Base-by-base conservation (phyloP, 208 protist genomes). In the Vickermania ingenoplastis region DNA sequence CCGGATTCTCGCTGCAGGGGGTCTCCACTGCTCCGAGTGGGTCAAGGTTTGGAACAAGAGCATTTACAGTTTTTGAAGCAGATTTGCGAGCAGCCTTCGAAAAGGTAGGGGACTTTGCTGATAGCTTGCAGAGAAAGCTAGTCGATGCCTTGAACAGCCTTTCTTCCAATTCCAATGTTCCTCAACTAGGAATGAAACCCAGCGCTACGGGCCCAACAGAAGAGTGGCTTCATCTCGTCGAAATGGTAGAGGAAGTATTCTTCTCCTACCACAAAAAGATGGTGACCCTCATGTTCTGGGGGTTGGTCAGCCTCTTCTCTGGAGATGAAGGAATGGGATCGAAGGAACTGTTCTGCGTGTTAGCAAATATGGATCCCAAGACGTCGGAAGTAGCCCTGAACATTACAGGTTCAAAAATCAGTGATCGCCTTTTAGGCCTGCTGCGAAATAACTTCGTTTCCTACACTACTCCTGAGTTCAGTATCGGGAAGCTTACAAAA, bases 391-490 rank as follows among this genome's bases (percentile, higher is more conserved):
- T 54, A 17, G 23, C 5, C 7, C 50, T 54, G 50, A 26, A 54
- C 24, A 27, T 54, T 17, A 54, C 24, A 25, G 21, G 21, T 13
- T 54, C 50, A 13, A 54, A 54, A 25, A 54, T 54, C 7, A 28
- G 50, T 54, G 50, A 54, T 26, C 50, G 50, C 7, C 50, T 54
- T 25, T 13, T 54, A 54, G 11, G 11, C 5, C 24, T 54, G 13
- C 5, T 54, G 7, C 13, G 50, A 54, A 54, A 54, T 54, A 21
- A 54, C 24, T 28, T 54, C 22, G n/a, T 54, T 54, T 54, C 50
- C 22, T 21, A 25, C 21, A 17, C 24, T 27, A 21, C 22, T 27
- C 50, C 50, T 25, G 50, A 54, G 23, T 45, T 45, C 36, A 45
- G 17, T 45, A 45, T 45, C 17, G 50, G 21, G 23, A 54, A 26